Evolutionary conservation across 2,329 filamentous ascomycete genomes (phyloP), one percentile per base, ranked within the genome.

Genomic region (Fusarium pseudocircinatum): DNA sequence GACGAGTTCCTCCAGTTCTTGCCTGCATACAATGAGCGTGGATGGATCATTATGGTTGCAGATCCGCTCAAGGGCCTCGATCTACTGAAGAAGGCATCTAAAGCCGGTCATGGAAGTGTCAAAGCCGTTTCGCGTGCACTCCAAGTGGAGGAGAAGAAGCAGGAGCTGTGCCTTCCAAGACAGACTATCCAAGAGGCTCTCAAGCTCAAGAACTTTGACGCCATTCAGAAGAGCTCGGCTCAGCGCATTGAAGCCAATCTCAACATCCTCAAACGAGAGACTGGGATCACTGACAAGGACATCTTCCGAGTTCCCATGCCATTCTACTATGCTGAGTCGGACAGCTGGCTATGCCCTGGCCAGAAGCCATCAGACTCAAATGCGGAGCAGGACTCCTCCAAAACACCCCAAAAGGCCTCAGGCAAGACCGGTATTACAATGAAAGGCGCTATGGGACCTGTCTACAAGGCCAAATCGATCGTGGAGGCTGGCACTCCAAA

Each of bases 1-100:
- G 79, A 79, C 37, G 78, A 80, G 63, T 79, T 79, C 26, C 36
- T 80, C 3, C 79, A 80, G n/a, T 80, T 80, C 24, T 53, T 80
- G 0, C 79, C 79, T 3, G 67, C 65, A 3, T 46, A 76, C 7
- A 79, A 70, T 26, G 52, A 77, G 22, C 76, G 64, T 0, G 79
- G 79, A 4, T 80, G 77, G 75, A 40, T 75, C 7, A 30, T 79
- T 16, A 67, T 77, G 50, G 70, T 69, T 4, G 77, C 74, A 9
- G 77, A 79, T 26, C 75, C 78, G 1, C 37, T 63, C 4, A 67
- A 65, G 8, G 78, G 75, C 1, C 28, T 79, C 2, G 57, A 46
- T 0, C n/a, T 79, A 0, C 67, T 80, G 1, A 63, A 71, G n/a
- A 68, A 79, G 11, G 67, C 72, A 1, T 32, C 39, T 0, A 54